phyloP scores from a whole-genome alignment of 2,329 filamentous ascomycete genomes.

The Aspergillus amoenus region DNA sequence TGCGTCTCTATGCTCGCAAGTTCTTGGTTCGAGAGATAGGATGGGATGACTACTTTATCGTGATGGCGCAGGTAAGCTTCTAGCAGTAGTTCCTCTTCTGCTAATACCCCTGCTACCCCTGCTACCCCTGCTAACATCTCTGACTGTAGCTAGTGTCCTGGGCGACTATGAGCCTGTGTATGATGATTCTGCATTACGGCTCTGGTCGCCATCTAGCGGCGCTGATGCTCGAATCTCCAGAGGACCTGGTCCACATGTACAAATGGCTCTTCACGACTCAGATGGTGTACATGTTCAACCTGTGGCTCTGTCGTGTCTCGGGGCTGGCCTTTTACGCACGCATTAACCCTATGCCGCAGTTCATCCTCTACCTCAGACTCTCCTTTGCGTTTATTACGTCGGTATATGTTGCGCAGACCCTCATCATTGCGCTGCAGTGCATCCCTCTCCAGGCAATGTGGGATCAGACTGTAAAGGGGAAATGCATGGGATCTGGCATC shows the following conservation, averaged over 20 bases:
- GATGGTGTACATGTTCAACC: conserved; percentile 19
- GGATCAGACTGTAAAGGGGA: conserved; percentile 4
- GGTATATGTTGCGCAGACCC: conserved; percentile 17
- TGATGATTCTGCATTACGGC: conserved; percentile 15
- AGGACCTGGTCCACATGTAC: conserved; percentile 15
- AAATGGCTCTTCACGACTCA: conserved; percentile 22
- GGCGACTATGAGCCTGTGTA: conserved; percentile 14
- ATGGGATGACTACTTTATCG: conserved; percentile 21
- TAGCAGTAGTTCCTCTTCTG: not conserved
- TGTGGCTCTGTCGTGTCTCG: conserved; percentile 21
- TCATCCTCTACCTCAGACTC: conserved; percentile 4
- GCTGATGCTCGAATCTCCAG: conserved; percentile 1
- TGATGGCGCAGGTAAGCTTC: conserved; percentile 13
- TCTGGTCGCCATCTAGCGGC: conserved; percentile 17
- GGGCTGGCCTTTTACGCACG: conserved; percentile 22
- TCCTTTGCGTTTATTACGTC: conserved; percentile 19
- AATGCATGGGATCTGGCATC: conserved; percentile 15
- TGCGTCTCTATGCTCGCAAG: conserved; percentile 12
- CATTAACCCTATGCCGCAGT: conserved; percentile 20
- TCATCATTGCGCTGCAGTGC: conserved; percentile 23
- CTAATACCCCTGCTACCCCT: not conserved
- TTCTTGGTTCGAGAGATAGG: conserved; percentile 15
- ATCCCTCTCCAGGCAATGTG: conserved; percentile 20
- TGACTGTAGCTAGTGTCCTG: conserved; percentile 6
- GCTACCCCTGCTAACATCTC: not conserved